These are phyloP conservation scores for Fraxinus sp. DNA, from an alignment of 305 asterid species.

Conservation along the genomic window DNA sequence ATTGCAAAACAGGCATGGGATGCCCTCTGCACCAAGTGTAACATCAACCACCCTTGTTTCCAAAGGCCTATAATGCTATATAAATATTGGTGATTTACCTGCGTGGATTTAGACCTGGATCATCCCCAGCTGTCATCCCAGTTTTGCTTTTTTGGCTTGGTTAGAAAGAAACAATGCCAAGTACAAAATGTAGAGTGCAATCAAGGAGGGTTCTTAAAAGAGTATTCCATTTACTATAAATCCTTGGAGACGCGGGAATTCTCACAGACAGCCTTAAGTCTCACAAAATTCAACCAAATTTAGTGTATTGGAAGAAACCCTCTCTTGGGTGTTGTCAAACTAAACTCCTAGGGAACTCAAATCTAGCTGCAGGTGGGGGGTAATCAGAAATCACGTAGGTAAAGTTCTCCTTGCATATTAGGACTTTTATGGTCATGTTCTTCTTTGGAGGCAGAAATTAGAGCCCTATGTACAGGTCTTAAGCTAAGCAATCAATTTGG, in stretches of 20 bases:
- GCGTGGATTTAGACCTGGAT: neutral
- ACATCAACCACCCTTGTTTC: neutral
- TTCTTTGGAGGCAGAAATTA: neutral
- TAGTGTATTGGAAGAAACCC: neutral
- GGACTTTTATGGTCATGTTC: neutral
- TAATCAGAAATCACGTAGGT: neutral
- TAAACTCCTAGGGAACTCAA: neutral
- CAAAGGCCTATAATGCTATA: neutral
- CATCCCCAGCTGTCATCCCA: neutral
- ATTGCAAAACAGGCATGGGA: neutral
- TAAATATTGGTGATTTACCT: neutral
- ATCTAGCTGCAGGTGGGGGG: neutral
- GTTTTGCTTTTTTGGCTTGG: neutral
- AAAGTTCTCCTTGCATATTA: neutral
- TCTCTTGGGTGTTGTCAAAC: neutral
- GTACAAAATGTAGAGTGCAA: neutral
- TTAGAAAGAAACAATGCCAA: neutral
- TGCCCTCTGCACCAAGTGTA: neutral
- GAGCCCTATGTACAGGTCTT: neutral
- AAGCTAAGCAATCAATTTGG: neutral
- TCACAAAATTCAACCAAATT: neutral
- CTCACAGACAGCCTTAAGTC: neutral
- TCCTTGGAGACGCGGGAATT: neutral
- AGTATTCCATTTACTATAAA: neutral
- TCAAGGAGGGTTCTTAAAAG: neutral